Evolutionary conservation across 2,329 filamentous ascomycete genomes (phyloP).

Genomic region (Diaporthe velutina): DNA sequence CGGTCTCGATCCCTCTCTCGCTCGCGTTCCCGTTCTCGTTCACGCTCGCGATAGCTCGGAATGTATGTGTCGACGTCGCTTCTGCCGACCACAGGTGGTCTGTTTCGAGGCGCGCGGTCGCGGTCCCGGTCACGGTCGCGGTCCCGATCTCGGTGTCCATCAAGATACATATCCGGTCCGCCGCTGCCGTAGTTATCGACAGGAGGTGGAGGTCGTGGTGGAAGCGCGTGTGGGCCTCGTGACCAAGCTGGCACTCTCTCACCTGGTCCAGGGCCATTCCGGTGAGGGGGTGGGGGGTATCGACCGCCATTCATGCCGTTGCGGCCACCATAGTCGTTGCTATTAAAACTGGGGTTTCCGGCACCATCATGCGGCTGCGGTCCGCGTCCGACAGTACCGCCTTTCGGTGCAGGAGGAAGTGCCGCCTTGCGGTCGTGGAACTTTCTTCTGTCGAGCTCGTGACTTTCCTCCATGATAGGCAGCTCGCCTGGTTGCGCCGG

Average conservation of each 20-base stretch:
- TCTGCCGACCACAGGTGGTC: constrained; percentile 42
- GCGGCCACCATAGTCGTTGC: constrained; percentile 62
- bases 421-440: constrained; percentile 88
- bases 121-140: constrained; percentile 50
- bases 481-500: constrained; percentile 88
- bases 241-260: constrained; percentile 67
- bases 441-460: constrained; percentile 94
- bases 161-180: constrained; percentile 49
- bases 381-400: constrained; percentile 88
- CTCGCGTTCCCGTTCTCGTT: constrained; percentile 55
- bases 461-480: constrained; percentile 93
- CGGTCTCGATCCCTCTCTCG: constrained; percentile 53
- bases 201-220: constrained; percentile 64
- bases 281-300: constrained; percentile 51
- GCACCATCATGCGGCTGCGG: constrained; percentile 56
- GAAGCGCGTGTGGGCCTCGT: constrained; percentile 57
- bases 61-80: constrained; percentile 63
- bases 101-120: constrained; percentile 44
- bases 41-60: constrained; percentile 57
- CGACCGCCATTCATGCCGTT: constrained; percentile 63
- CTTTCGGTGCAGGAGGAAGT: constrained; percentile 90
- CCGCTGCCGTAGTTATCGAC: constrained; percentile 50
- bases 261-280: constrained; percentile 47
- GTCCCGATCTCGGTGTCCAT: constrained; percentile 48
- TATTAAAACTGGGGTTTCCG: constrained; percentile 62